Base-by-base conservation (phyloP, 805 yeast genomes). In the Candida tammaniensis region DNA sequence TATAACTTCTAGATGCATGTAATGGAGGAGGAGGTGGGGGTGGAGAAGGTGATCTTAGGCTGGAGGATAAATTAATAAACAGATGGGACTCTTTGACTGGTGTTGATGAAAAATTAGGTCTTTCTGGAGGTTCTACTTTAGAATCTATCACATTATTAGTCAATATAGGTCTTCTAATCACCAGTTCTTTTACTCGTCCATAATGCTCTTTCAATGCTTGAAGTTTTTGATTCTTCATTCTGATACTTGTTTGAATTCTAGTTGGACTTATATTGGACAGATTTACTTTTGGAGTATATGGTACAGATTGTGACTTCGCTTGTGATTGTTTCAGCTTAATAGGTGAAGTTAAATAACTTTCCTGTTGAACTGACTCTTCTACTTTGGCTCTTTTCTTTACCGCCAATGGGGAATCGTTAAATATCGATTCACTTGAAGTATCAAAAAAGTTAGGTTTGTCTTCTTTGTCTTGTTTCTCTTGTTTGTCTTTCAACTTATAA, bases 241-340 rank as follows among this genome's bases (percentile, higher is more conserved):
- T 42, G 30, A 59, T 54, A 19, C 65, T 61, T 1, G 73, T 64
- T 39, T 60, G 68, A 12, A 65, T 47, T 24, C 59, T 55, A 4
- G 61, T 49, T 2, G 70, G 69, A 31, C 68, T 61, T 8, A 51
- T 45, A 20, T 63, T 46, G 10, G 49, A 36, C 8, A 11, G 8
- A 2, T 41, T 35, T 2, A 36, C 30, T 11, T 17, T 18, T 3
- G 66, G 61, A 2, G 67, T 61, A 4, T 27, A 24, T 6, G 35
- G 32, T 6, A 17, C 10, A 7, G 20, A 11, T 6, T 7, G 7
- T 6, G 29, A 15, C 19, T 15, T 15, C 2, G 22, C 12, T 3
- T 16, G 9, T 7, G 36, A 46, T 24, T 52, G 55, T 33, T 45
- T 50, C 21, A 5, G 24, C 29, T 64, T 64, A 16, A 63, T 45